Percentiles rank a stretch among this genome's conserved stretches.
Conservation (phyloP, 306 rosid genomes). For the Argentina anserina region DNA sequence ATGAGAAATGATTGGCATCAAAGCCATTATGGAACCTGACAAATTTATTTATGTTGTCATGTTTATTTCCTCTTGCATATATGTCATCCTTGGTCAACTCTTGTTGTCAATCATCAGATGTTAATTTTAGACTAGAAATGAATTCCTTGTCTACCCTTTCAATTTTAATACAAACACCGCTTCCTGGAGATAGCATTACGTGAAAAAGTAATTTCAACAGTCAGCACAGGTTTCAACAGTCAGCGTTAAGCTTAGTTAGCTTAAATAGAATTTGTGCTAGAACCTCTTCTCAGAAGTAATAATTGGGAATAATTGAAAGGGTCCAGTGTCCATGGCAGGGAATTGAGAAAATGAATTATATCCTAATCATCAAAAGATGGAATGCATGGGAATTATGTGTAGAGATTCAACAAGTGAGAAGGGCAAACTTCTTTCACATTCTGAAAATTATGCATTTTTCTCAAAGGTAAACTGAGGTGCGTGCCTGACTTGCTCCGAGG, state of each 20-base stretch:
- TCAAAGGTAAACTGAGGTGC: too few species aligned
- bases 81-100: background rate
- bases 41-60: background rate
- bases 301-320: background rate
- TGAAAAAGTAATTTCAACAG: background rate
- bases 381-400: background rate
- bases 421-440: background rate
- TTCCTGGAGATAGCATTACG: background rate
- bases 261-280: background rate
- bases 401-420: background rate
- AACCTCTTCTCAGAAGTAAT: background rate
- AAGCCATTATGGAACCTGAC: background rate
- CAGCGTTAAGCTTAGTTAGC: background rate
- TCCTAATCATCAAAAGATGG: background rate
- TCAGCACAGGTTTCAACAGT: background rate
- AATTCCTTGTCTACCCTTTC: background rate
- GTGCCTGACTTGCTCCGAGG: too few species aligned
- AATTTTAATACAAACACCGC: background rate
- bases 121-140: background rate
- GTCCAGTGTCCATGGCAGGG: background rate
- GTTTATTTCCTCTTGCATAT: background rate
- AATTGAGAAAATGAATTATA: background rate
- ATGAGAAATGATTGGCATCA: background rate
- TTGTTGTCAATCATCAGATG: background rate
- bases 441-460: background rate